phyloP scores from a whole-genome alignment of 1,284 basidiomycete genomes.

The Gomphus sp. region DNA sequence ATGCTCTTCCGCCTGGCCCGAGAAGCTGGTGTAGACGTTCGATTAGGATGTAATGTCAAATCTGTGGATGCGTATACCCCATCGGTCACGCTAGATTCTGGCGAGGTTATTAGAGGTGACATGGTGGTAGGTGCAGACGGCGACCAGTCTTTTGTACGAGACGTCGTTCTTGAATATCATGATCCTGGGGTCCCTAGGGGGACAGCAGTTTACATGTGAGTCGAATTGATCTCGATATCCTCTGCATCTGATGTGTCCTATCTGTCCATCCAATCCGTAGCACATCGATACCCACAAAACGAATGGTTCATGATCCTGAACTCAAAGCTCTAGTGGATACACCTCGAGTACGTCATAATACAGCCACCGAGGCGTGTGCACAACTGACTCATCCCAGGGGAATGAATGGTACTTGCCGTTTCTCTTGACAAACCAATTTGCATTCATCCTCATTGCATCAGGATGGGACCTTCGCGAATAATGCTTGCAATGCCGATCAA shows the following conservation, averaged over 20 bases:
- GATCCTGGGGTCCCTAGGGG: conserved; percentile 4
- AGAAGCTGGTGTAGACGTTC: conserved; percentile 33
- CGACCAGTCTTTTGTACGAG: conserved; percentile 25
- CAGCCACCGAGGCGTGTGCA: neutral
- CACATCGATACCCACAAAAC: conserved; percentile 11
- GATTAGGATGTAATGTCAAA: conserved; percentile 28
- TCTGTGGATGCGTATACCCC: conserved; percentile 24
- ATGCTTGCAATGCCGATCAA: conserved; percentile 13
- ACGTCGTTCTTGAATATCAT: conserved; percentile 16
- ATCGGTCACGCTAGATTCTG: conserved; percentile 32
- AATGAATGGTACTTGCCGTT: neutral
- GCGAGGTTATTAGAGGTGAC: conserved; percentile 39
- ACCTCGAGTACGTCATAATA: neutral
- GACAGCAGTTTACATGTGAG: conserved; percentile 1
- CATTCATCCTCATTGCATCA: neutral
- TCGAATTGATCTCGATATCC: neutral
- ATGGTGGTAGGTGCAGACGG: conserved; percentile 64
- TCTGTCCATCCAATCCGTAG: neutral
- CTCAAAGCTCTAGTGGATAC: conserved; percentile 10
- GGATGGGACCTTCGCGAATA: conserved; percentile 13
- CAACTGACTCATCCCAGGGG: neutral
- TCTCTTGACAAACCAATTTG: neutral
- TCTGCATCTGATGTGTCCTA: neutral
- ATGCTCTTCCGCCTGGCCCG: conserved; percentile 37
- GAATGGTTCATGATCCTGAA: conserved; percentile 11